Base-by-base conservation (phyloP, 495 filamentous ascomycete species). In the Hypoxylon fuscum region DNA sequence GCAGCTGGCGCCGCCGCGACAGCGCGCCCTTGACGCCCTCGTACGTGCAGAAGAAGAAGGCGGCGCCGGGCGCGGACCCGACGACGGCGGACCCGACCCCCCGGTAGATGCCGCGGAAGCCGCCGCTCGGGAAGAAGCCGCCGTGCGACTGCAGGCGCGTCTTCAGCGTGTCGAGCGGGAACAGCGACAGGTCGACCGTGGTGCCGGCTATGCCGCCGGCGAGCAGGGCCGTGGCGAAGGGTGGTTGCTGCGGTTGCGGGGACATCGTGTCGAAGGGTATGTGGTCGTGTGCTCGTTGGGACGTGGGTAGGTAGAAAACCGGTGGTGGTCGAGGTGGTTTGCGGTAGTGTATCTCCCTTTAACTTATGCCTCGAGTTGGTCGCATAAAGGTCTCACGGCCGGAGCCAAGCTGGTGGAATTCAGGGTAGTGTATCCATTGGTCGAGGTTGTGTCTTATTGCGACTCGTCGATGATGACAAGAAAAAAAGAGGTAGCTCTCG, bases 11-110 rank as follows among this genome's bases (percentile, higher is more conserved):
- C 22, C 62, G 31, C 10, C 59, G 32, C 1, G 59, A 48, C 31
- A 92, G 77, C 9, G 84, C 66, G 4, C 78, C 65, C 72, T 97
- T 98, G 37, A 89, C 79, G 46, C 84, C 78, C 72, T 98, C 95
- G 78, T 98, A 98, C 54, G 93, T 96, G 72, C 92, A 90, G 85
- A 98, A 98, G 85, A 98, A 98, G 62, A 96, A 91, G 37, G 95
- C 94, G 5, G 95, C 95, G n/a, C 92, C 93, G 5, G 95, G 95
- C 0, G 96, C 96, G 31, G 92, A 96, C n/a, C 95, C 95, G 66
- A 97, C 86, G 25, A 92, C 72, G 3, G 87, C 88, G 34, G 79
- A 83, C 25, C 88, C 88, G 11, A 92, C 79, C 68, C 90, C 88
- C 37, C 82, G 79, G 80, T 90, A 90, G 65, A 91, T 85, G 56